Base-by-base conservation (phyloP, 164 flowering plant genomes). In the Houttuynia cordata region DNA sequence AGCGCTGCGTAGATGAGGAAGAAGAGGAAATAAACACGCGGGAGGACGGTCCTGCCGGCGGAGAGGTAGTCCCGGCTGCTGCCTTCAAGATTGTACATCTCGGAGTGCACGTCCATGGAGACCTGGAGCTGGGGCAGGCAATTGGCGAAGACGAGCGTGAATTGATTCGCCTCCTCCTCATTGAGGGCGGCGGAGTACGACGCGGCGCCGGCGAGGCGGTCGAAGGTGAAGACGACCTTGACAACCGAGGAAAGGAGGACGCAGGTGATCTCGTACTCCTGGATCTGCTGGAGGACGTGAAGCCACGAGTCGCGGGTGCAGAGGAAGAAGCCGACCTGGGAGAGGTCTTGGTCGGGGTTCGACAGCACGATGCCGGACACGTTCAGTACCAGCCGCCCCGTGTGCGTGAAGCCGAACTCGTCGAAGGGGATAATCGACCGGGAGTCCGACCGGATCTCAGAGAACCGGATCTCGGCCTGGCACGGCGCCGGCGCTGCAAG, bases 361-460 rank as follows among this genome's bases (percentile, higher is more conserved):
- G 92, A 76, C 68, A 81, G 62, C 25, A 69, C 53, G 80, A 89
- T 71, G 13, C 67, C 57, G 17, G 94, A 69, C 68, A 85, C 81
- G 67, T 77, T 77, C 72, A 90, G 95, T 64, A 84, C 88, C 59
- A 90, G 82, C 13, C 71, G 80, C 49, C 99, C 97, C 15, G 62
- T 51, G 74, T 78, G 86, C 37, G 95, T 83, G 88, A 88, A 93
- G 0, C 99, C 99, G 76, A 88, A 88, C 62, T 85, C 88, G 64
- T 85, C 96, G 73, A 93, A 80, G 52, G 89, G 96, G 78, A 93
- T 93, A 15, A 85, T 83, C 49, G 80, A 78, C 0, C 93, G 80
- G 56, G 25, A 30, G 60, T 93, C 96, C 67, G 81, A 77, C 41
- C 81, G 81, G 77, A 88, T 75, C 68, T 80, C 78, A 17, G 77